Evolutionary conservation across 176 grass and related monocot species (phyloP).

Genomic region (Avena eriantha): DNA sequence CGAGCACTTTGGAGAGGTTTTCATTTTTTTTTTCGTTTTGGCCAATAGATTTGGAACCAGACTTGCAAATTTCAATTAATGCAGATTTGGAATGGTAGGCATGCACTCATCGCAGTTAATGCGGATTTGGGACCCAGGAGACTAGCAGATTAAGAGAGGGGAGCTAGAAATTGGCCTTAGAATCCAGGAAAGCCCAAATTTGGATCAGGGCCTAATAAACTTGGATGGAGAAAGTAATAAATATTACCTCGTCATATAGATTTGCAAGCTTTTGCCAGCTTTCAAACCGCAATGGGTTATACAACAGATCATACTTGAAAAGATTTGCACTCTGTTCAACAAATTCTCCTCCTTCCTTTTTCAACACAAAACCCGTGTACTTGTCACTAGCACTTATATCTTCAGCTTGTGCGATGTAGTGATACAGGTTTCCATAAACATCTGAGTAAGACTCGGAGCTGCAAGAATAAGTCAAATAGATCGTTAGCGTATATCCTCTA

Average conservation of each 20-base stretch:
- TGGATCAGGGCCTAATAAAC: slow-evolving; percentile 5
- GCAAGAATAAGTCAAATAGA: slow-evolving; percentile 51
- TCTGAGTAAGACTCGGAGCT: slow-evolving; percentile 94
- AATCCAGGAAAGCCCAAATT: not conserved
- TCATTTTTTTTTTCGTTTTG: not conserved
- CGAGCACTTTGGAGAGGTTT: not conserved
- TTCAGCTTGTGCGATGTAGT: slow-evolving; percentile 85
- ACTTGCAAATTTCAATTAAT: not conserved
- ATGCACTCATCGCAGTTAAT: not conserved
- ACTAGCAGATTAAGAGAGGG: not conserved
- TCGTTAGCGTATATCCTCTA: slow-evolving; percentile 42
- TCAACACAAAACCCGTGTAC: slow-evolving; percentile 92
- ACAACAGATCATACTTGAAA: slow-evolving; percentile 96
- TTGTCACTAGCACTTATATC: slow-evolving; percentile 96
- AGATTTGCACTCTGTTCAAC: slow-evolving; percentile 91
- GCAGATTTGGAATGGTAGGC: not conserved
- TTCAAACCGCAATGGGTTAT: slow-evolving; percentile 86
- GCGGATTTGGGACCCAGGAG: not conserved
- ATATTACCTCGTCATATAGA: slow-evolving; percentile 92
- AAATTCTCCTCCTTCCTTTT: slow-evolving; percentile 99
- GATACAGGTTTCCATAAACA: slow-evolving; percentile 93
- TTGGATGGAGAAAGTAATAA: slow-evolving; percentile 6
- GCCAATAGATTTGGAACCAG: not conserved
- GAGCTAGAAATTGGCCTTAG: not conserved
- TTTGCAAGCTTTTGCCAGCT: slow-evolving; percentile 96